These are phyloP conservation scores for Ambrosiella cleistominuta DNA, from an alignment of 2,329 filamentous ascomycete species.

Conservation along the genomic window DNA sequence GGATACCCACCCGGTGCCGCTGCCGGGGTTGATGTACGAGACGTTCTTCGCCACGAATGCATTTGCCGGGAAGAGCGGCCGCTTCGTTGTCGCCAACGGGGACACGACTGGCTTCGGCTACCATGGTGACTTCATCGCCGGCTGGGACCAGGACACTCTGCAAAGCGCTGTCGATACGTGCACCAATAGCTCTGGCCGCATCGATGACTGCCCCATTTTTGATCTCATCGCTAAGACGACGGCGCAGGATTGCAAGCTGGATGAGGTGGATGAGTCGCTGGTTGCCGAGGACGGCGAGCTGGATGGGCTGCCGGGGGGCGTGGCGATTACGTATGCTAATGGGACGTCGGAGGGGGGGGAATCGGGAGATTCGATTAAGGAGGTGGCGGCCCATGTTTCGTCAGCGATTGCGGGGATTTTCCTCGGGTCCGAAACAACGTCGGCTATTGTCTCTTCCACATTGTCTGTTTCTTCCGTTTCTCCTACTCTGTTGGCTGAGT, in stretches of 20 bases:
- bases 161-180: constrained; percentile 58
- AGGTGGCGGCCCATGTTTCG: background rate
- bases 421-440: background rate
- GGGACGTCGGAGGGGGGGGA: constrained; percentile 12
- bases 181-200: constrained; percentile 49
- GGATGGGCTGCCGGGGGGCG: constrained; percentile 47
- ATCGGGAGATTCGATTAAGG: background rate
- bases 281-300: constrained; percentile 33
- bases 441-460: constrained; percentile 7
- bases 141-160: constrained; percentile 54
- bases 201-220: constrained; percentile 63
- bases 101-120: constrained; percentile 61
- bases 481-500: background rate
- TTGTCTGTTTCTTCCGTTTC: constrained; percentile 12
- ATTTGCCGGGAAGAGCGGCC: constrained; percentile 44
- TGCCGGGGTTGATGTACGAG: constrained; percentile 68
- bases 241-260: constrained; percentile 42
- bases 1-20: constrained; percentile 43
- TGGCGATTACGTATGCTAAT: constrained; percentile 25
- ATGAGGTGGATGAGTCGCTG: constrained; percentile 31
- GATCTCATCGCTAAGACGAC: constrained; percentile 45
- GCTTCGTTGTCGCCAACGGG: constrained; percentile 62
- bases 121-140: constrained; percentile 65
- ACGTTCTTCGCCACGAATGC: constrained; percentile 62
- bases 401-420: background rate